Conservation (phyloP, 306 rosid genomes). For the Cercis canadensis region DNA sequence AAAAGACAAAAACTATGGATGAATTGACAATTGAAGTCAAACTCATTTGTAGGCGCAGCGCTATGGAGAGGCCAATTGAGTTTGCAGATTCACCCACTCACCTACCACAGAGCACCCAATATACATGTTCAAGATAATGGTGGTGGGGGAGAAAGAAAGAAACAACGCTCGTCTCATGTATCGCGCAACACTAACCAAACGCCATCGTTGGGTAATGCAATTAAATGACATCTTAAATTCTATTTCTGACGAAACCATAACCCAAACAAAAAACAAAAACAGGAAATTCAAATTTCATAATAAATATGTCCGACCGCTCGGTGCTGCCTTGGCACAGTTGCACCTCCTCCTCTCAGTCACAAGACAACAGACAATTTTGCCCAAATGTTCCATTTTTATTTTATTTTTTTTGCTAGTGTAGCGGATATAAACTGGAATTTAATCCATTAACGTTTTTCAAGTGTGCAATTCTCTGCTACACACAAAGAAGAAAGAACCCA, state of each 20-base stretch:
- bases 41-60: not conserved
- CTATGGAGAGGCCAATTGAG: not conserved
- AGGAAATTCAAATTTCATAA: not conserved
- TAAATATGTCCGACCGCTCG: not conserved
- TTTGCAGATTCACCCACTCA: slow-evolving; percentile 24
- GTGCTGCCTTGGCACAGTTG: slow-evolving; percentile 20
- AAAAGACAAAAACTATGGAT: no score
- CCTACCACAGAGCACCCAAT: slow-evolving; percentile 6
- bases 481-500: not conserved
- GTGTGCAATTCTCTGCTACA: not conserved
- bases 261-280: not conserved
- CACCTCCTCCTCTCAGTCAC: slow-evolving; percentile 35
- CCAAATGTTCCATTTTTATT: not conserved
- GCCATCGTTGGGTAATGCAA: not conserved
- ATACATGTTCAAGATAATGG: not conserved
- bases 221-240: not conserved
- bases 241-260: not conserved
- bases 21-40: slow-evolving; percentile 21
- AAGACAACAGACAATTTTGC: not conserved
- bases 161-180: not conserved
- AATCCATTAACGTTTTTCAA: not conserved
- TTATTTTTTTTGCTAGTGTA: no score
- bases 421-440: no score
- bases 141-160: not conserved
- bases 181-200: slow-evolving; percentile 35